Conservation (phyloP, 495 filamentous ascomycete species). For the Annulohypoxylon bovei region DNA sequence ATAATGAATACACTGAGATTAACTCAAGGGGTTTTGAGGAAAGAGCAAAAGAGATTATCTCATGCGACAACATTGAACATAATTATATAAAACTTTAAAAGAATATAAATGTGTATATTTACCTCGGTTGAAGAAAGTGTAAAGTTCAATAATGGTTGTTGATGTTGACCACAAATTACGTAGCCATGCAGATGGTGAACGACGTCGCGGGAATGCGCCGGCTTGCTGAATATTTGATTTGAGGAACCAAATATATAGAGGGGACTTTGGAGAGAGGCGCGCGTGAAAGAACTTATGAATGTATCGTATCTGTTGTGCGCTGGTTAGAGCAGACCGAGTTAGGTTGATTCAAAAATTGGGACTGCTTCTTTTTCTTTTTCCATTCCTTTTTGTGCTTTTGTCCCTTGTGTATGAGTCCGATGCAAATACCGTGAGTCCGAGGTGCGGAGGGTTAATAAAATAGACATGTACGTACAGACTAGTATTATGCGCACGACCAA, state of each 20-base stretch:
- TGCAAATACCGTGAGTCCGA: constrained; percentile 23
- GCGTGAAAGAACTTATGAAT: constrained; percentile 25
- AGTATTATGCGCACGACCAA: constrained; percentile 34
- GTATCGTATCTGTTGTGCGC: constrained; percentile 44
- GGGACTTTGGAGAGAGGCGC: constrained; percentile 3
- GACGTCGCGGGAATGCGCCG: constrained; percentile 38
- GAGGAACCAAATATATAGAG: constrained; percentile 40
- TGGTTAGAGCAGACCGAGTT: constrained; percentile 32
- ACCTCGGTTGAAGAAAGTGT: constrained; percentile 31
- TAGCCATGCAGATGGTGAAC: constrained; percentile 47
- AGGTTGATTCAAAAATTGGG: constrained; percentile 2
- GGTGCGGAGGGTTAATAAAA: constrained; percentile 31
- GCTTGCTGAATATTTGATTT: constrained; percentile 17
- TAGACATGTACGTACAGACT: constrained; percentile 31
- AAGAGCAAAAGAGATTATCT: background rate
- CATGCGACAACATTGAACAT: constrained; percentile 25
- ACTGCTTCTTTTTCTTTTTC: constrained; percentile 30
- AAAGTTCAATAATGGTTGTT: constrained; percentile 21
- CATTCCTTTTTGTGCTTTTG: constrained; percentile 30
- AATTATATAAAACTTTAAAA: constrained; percentile 23
- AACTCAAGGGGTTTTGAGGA: background rate
- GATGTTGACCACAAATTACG: constrained; percentile 45
- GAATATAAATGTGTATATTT: constrained; percentile 16
- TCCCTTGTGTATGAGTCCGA: constrained; percentile 33
- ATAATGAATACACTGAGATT: constrained; percentile 32